Conservation (phyloP, 306 rosid species). For the Lathyrus sativus region DNA sequence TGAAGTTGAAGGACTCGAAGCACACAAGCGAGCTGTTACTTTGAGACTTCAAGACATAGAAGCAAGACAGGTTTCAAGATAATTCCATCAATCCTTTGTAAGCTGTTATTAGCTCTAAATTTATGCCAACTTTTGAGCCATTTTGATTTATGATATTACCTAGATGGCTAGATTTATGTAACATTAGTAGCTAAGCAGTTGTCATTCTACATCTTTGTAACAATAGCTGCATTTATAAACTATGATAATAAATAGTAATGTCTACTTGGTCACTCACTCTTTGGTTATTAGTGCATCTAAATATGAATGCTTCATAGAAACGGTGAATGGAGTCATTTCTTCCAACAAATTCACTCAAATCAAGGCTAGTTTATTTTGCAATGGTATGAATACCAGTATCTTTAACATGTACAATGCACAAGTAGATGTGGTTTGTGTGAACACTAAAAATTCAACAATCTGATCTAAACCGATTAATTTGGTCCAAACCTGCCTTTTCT, state of each 20-base stretch:
- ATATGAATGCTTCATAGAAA: not conserved
- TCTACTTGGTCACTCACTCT: not conserved
- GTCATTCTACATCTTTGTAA: constrained; percentile 24
- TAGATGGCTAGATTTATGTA: constrained; percentile 6
- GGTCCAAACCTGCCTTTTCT: no score
- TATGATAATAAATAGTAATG: not conserved
- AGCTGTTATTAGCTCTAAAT: constrained; percentile 13
- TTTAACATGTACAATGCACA: no score
- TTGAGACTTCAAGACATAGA: constrained; percentile 88
- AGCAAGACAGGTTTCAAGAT: constrained; percentile 62
- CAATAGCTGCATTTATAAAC: constrained; percentile 29
- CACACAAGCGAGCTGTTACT: constrained; percentile 92
- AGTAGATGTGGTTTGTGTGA: no score
- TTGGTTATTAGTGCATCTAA: constrained; percentile 9
- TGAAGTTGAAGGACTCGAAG: constrained; percentile 90
- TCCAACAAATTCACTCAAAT: not conserved
- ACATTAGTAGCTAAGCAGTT: constrained; percentile 29
- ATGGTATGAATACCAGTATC: not conserved
- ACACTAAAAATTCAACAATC: no score
- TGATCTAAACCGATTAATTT: no score
- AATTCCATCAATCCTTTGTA: constrained; percentile 37
- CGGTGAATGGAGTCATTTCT: not conserved
- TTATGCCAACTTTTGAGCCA: constrained; percentile 17
- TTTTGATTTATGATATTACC: constrained; percentile 25
- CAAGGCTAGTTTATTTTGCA: not conserved